These are phyloP conservation scores for Gymnopilus junonius DNA, from an alignment of 768 basidiomycete genomes.

Conservation along the genomic window DNA sequence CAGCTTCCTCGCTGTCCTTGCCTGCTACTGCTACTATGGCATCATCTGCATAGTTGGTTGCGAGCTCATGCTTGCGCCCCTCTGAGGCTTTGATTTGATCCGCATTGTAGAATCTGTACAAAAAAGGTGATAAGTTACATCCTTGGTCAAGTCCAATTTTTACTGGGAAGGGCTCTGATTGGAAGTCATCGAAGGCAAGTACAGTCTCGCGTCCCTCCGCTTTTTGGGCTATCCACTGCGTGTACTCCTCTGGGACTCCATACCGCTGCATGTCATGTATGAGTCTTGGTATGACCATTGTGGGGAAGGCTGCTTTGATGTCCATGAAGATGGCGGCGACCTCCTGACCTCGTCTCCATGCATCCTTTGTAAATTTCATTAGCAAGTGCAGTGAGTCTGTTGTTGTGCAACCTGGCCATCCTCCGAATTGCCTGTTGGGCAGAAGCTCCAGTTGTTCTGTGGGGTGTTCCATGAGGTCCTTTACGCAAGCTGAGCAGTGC, in stretches of 20 bases:
- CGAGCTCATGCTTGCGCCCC: neutral
- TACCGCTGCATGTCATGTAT: conserved; percentile 34
- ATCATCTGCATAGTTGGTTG: conserved; percentile 10
- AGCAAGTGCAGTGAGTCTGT: conserved; percentile 39
- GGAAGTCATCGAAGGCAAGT: conserved; percentile 23
- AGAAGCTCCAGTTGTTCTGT: conserved; percentile 35
- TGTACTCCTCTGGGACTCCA: conserved; percentile 27
- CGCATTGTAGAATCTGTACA: conserved; percentile 11
- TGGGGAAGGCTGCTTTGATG: conserved; percentile 49
- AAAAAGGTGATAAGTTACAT: conserved; percentile 30
- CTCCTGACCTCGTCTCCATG: conserved; percentile 39
- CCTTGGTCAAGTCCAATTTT: conserved; percentile 29
- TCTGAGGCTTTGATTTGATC: neutral
- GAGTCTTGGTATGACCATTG: conserved; percentile 32
- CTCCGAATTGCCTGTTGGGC: conserved; percentile 41
- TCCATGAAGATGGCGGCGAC: conserved; percentile 43
- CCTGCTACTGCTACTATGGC: conserved; percentile 4
- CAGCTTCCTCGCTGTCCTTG: neutral
- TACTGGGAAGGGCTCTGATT: conserved; percentile 13
- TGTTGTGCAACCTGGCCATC: conserved; percentile 39
- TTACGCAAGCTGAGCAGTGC: conserved; percentile 16
- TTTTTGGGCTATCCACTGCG: conserved; percentile 16
- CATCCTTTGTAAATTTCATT: conserved; percentile 37
- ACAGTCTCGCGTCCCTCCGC: conserved; percentile 22
- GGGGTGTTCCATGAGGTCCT: conserved; percentile 21